Evolutionary conservation across 2,329 filamentous ascomycete species (phyloP).

Genomic region (Zymoseptoria passerinii): DNA sequence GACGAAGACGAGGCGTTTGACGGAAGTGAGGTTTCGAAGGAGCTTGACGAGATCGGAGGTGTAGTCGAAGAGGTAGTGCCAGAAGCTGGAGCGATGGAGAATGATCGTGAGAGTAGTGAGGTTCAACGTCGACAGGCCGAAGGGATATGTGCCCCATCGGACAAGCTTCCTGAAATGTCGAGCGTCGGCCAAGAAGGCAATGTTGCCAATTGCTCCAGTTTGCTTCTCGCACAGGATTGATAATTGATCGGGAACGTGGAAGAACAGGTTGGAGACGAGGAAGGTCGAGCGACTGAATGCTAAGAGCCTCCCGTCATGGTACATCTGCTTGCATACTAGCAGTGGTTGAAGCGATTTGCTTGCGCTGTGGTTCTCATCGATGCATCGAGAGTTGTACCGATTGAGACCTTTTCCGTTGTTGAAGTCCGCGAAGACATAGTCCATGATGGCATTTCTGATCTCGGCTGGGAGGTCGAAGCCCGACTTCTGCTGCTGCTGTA

Average conservation of each 20-base stretch:
- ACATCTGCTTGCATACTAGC: constrained; percentile 33
- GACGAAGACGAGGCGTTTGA: constrained; percentile 31
- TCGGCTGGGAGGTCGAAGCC: constrained; percentile 28
- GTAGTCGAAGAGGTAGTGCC: constrained; percentile 31
- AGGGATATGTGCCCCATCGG: constrained; percentile 28
- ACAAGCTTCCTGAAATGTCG: constrained; percentile 27
- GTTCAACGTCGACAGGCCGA: constrained; percentile 23
- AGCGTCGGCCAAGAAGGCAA: constrained; percentile 26
- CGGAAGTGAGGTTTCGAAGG: constrained; percentile 28
- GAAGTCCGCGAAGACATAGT: constrained; percentile 20
- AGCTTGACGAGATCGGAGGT: constrained; percentile 27
- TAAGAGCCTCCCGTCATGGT: constrained; percentile 28
- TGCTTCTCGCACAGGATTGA: constrained; percentile 21
- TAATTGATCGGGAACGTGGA: constrained; percentile 23
- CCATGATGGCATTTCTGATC: constrained; percentile 30
- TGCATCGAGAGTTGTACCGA: constrained; percentile 9
- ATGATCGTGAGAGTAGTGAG: constrained; percentile 30
- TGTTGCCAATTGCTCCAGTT: constrained; percentile 26
- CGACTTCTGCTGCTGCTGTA: not conserved
- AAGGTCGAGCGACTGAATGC: constrained; percentile 33
- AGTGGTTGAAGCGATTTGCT: constrained; percentile 27
- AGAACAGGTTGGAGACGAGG: constrained; percentile 29
- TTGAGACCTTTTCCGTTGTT: constrained; percentile 8
- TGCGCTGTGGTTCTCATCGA: constrained; percentile 25
- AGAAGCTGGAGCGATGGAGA: constrained; percentile 25